Base-by-base conservation (phyloP, 495 filamentous ascomycete genomes). In the Podospora bellae-mahoneyi region DNA sequence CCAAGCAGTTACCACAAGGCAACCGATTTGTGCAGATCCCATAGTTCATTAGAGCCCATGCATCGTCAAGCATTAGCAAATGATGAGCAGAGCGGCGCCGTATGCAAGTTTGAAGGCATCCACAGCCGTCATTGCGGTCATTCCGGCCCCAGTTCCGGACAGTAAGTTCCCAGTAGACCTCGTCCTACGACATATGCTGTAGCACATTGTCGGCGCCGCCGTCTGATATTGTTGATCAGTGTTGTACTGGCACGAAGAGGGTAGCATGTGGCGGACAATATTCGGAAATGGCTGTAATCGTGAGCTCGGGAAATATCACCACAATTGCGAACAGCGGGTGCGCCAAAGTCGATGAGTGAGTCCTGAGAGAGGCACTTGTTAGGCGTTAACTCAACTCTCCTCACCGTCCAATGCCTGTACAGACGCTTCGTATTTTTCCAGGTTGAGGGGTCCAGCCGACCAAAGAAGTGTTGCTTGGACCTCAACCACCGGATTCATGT, bases 381-480 rank as follows among this genome's bases (percentile, higher is more conserved):
- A 48, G 39, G 39, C 5, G 15, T 13, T 48, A 13, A 5, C 39
- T 23, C 60, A 56, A 65, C 27, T 19, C 7, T 59, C 30, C 18
- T 66, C 60, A 26, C n/a, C 13, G 30, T 44, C 55, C 53, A 77
- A 58, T 32, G 67, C 59, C 6, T 69, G 64, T 9, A 82, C 68
- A 54, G 75, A 79, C 66, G 63, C 69, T 77, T 91, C 87, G 80
- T 94, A 94, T 64, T 84, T 83, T 3, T 82, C 83, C 26, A 92
- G 68, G 57, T 88, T 83, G 59, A 94, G 74, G 19, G 85, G 81
- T 6, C 87, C 89, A 5, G 91, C 86, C 5, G 84, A 78, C 82
- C 90, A 92, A 18, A 92, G 70, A 73, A 92, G 77, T 18, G 92
- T 75, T 0, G 90, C 90, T 71, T 92, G 90, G 30, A 92, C 77